These are phyloP conservation scores for Echites panduratus DNA, from an alignment of 257 asterid species.

Conservation along the genomic window DNA sequence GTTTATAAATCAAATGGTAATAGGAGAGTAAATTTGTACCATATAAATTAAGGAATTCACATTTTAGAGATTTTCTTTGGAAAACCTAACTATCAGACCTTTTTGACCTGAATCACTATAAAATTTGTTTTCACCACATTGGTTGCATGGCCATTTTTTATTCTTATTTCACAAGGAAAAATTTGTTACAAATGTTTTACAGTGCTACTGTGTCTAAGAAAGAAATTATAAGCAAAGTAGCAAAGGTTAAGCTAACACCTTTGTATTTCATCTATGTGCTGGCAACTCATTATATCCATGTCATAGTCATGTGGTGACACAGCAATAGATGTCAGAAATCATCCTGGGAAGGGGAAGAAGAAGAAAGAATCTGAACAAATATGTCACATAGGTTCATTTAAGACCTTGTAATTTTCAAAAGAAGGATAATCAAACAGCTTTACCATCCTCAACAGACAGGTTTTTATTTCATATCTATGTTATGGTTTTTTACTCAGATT, in stretches of 20 bases:
- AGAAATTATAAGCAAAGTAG: background rate
- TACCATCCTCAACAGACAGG: background rate
- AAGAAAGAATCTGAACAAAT: background rate
- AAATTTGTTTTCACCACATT: background rate
- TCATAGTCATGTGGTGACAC: background rate
- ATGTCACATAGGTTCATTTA: background rate
- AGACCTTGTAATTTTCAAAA: background rate
- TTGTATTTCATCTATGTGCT: background rate
- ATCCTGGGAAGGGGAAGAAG: too few relatives aligned
- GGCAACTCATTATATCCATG: background rate
- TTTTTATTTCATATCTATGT: background rate
- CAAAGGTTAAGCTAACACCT: background rate
- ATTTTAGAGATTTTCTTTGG: background rate
- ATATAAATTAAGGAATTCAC: background rate
- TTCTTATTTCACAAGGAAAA: constrained; percentile 1
- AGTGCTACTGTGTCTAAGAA: background rate
- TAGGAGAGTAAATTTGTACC: background rate
- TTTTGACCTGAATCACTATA: background rate
- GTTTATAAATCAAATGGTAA: background rate
- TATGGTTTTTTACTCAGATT: background rate
- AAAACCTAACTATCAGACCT: constrained; percentile 7
- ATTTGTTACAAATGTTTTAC: background rate
- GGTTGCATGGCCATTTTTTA: background rate
- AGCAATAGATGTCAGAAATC: background rate
- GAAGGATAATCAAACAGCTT: background rate